Conservation (phyloP, 495 filamentous ascomycete species). For the Halenospora varia region DNA sequence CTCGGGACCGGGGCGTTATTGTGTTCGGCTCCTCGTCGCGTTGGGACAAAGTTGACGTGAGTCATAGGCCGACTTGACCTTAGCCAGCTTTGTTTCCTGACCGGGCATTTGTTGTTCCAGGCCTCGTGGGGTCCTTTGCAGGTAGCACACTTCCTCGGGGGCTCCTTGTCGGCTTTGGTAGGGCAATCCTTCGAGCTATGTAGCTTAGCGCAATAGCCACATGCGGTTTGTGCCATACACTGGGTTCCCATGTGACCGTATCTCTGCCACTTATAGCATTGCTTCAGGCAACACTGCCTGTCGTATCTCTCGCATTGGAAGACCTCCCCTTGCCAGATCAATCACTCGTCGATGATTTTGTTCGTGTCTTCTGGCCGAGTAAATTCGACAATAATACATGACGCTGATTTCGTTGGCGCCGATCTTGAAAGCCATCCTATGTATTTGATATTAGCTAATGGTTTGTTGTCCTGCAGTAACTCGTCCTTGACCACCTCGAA, state of each 20-base stretch:
- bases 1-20: not conserved
- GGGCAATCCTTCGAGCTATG: conserved; percentile 16
- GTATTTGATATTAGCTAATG: conserved; percentile 9
- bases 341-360: conserved; percentile 14
- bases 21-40: not conserved
- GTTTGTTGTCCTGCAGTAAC: conserved; percentile 9
- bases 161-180: conserved; percentile 10
- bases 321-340: conserved; percentile 16
- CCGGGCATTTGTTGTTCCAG: conserved; percentile 17
- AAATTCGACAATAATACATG: conserved; percentile 4
- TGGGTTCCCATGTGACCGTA: conserved; percentile 25
- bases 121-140: conserved; percentile 16
- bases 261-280: conserved; percentile 23
- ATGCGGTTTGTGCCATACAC: conserved; percentile 15
- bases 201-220: conserved; percentile 15
- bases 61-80: not conserved
- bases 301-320: conserved; percentile 21
- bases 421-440: conserved; percentile 10
- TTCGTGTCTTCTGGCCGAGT: conserved; percentile 7
- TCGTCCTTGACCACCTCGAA: conserved; percentile 5
- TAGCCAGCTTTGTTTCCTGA: conserved; percentile 2
- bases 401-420: conserved; percentile 1
- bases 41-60: not conserved
- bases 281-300: conserved; percentile 15
- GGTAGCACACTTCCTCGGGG: conserved; percentile 6